A percentile compares a stretch with the other conserved stretches of the same genome.
phyloP scores from a whole-genome alignment of 139 green algal genomes.

The Tetraselmis striata region DNA sequence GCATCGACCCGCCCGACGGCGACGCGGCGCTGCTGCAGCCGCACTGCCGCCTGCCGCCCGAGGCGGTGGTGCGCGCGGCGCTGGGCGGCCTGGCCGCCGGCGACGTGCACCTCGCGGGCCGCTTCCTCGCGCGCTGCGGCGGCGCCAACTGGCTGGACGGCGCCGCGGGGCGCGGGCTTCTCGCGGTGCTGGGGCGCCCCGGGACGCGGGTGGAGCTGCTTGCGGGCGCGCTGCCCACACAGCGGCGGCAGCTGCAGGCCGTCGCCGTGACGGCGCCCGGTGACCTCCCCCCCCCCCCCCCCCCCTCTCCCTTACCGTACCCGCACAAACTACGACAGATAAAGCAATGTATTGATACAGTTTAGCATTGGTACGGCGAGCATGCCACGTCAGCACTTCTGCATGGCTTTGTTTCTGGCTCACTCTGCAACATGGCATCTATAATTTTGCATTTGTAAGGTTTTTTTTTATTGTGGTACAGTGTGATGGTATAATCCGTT shows the following conservation, averaged over 20 bases:
- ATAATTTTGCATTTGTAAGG: no score
- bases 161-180: not conserved
- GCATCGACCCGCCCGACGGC: no score
- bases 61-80: not conserved
- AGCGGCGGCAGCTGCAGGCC: not conserved
- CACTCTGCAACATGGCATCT: no score
- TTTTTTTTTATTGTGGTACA: no score
- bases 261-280: not conserved
- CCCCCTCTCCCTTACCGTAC: no score
- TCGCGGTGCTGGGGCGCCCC: not conserved
- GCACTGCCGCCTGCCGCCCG: not conserved
- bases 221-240: not conserved
- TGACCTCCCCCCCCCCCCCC: no score
- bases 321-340: no score
- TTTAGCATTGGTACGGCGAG: no score
- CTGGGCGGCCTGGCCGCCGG: not conserved
- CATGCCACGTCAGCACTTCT: no score
- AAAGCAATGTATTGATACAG: no score
- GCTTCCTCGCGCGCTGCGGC: not conserved
- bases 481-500: no score
- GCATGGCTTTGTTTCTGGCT: no score
- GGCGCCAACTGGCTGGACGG: not conserved
- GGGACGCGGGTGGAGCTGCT: not conserved
- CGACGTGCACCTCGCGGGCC: not conserved
- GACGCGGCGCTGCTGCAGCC: not conserved